A percentile compares a stretch with the other conserved stretches of the same genome.
phyloP scores from a whole-genome alignment of 164 flowering plant species.

The Magnolia officinalis region DNA sequence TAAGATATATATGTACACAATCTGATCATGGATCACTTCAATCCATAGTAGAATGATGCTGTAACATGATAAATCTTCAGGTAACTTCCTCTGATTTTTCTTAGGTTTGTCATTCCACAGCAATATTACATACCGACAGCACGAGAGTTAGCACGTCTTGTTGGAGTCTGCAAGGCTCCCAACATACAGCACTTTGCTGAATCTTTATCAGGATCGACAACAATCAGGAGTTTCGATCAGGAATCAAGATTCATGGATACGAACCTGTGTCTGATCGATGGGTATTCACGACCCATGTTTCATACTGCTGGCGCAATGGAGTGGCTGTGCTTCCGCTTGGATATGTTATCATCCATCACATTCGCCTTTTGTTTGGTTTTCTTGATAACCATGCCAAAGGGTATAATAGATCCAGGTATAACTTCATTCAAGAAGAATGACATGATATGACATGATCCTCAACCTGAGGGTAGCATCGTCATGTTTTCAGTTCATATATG shows the following conservation, averaged over 20 bases:
- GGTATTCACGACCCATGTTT: conserved; percentile 33
- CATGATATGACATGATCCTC: background rate
- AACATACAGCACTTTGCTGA: conserved; percentile 44
- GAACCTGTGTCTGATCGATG: conserved; percentile 25
- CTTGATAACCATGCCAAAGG: conserved; percentile 34
- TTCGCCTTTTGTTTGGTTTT: conserved; percentile 38
- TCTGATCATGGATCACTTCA: background rate
- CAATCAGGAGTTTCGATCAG: conserved; percentile 42
- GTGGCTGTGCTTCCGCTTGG: conserved; percentile 47
- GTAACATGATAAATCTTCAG: background rate
- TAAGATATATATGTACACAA: background rate
- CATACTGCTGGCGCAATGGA: conserved; percentile 33
- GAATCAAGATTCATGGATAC: conserved; percentile 34
- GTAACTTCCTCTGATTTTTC: background rate
- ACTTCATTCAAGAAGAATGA: background rate
- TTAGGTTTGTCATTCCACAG: conserved; percentile 14
- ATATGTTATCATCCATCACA: conserved; percentile 29
- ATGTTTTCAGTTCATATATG: too few species aligned
- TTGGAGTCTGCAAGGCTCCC: conserved; percentile 41
- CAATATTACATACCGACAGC: conserved; percentile 36
- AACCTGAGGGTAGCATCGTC: background rate
- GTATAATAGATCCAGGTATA: conserved; percentile 36
- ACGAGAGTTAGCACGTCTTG: conserved; percentile 33
- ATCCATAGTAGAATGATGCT: background rate
- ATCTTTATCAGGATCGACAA: conserved; percentile 40